A percentile compares a stretch with the other conserved stretches of the same genome.
phyloP scores from a whole-genome alignment of 371 early-diverging fungal genomes.

The Mortierella sp. region DNA sequence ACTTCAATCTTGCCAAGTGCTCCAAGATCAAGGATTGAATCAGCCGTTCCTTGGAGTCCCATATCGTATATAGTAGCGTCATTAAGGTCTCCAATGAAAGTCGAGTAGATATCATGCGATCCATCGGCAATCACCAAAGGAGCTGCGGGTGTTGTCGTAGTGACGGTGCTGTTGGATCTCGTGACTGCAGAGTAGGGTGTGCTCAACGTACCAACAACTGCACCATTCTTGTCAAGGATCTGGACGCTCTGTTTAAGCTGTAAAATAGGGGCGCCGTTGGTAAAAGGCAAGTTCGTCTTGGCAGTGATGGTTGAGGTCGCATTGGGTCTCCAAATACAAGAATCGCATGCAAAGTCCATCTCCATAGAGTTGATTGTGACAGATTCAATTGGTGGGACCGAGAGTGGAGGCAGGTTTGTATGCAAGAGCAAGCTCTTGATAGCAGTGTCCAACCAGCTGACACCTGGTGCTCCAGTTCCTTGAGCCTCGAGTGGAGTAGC shows the following conservation, averaged over 20 bases:
- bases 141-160: conserved; percentile 1
- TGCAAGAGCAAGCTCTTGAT: conserved; percentile 27
- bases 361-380: conserved; percentile 31
- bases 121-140: conserved; percentile 19
- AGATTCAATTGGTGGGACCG: conserved; percentile 9
- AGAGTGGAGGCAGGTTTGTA: not conserved
- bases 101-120: conserved; percentile 9
- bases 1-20: conserved; percentile 27
- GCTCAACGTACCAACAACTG: conserved; percentile 22
- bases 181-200: conserved; percentile 13
- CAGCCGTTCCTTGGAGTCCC: conserved; percentile 35
- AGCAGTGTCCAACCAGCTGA: conserved; percentile 42
- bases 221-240: conserved; percentile 25
- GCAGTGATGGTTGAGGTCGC: conserved; percentile 36
- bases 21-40: conserved; percentile 26
- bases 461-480: conserved; percentile 44
- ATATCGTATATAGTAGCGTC: conserved; percentile 10
- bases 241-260: conserved; percentile 31
- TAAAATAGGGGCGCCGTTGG: conserved; percentile 31
- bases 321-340: conserved; percentile 26
- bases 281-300: conserved; percentile 31
- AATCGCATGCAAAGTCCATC: conserved; percentile 38
- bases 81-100: conserved; percentile 24
- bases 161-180: conserved; percentile 8
- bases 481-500: conserved; percentile 29